These are phyloP conservation scores for Boeremia exigua DNA, from an alignment of 2,329 filamentous ascomycete species.

Conservation along the genomic window DNA sequence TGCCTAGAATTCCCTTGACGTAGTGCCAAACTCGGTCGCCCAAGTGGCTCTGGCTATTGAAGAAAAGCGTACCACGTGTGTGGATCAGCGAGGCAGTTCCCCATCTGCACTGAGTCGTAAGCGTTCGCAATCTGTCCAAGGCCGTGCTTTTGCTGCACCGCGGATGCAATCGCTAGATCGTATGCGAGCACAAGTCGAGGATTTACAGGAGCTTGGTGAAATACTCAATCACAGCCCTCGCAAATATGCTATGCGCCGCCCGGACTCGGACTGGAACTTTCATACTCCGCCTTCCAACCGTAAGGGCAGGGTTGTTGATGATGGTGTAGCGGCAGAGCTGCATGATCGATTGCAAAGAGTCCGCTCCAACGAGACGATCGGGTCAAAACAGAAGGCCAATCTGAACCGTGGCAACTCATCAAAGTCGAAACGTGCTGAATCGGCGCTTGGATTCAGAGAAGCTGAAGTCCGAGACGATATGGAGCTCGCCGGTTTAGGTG, in stretches of 20 bases:
- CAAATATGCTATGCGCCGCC: slow-evolving; percentile 43
- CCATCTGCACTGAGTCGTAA: slow-evolving; percentile 40
- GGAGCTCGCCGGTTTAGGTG: slow-evolving; percentile 37
- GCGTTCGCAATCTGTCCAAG: slow-evolving; percentile 53
- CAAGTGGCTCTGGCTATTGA: slow-evolving; percentile 63
- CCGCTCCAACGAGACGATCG: slow-evolving; percentile 42
- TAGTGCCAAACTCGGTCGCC: slow-evolving; percentile 61
- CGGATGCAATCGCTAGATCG: slow-evolving; percentile 58
- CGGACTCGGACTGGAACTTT: slow-evolving; percentile 41
- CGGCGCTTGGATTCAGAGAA: slow-evolving; percentile 45
- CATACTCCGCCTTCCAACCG: slow-evolving; percentile 44
- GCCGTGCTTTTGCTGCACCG: slow-evolving; percentile 60
- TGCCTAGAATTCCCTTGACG: slow-evolving; percentile 60
- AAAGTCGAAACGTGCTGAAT: slow-evolving; percentile 29
- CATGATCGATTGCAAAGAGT: slow-evolving; percentile 37
- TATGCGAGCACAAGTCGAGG: slow-evolving; percentile 50
- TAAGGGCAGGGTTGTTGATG: slow-evolving; percentile 40
- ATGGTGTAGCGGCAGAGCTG: slow-evolving; percentile 39
- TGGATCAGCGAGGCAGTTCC: slow-evolving; percentile 28
- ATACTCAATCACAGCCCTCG: slow-evolving; percentile 54
- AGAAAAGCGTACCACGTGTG: slow-evolving; percentile 52
- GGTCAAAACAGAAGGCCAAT: slow-evolving; percentile 23
- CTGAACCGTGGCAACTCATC: slow-evolving; percentile 31
- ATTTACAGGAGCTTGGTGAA: slow-evolving; percentile 50
- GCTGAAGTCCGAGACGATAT: slow-evolving; percentile 47